Evolutionary conservation across 1,284 basidiomycete species (phyloP).

Genomic region (Leccinum solheimii): DNA sequence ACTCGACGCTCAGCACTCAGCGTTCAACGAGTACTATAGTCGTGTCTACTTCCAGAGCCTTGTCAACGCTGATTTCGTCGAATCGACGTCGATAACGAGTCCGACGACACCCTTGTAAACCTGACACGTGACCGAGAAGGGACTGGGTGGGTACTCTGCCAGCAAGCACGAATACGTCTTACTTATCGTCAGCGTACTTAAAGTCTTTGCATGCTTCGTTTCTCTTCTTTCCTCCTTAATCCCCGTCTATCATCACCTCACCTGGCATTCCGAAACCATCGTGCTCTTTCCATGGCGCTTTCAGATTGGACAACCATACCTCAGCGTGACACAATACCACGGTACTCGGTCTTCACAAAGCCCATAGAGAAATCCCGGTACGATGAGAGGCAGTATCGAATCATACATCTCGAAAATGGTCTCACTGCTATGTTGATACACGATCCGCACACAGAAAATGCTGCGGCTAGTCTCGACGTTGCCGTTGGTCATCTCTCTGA

Average conservation of each 20-base stretch:
- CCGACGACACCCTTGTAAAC: neutral
- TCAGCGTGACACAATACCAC: slow-evolving; percentile 32
- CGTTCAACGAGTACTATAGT: too few species aligned
- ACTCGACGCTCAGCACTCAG: neutral
- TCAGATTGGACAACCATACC: slow-evolving; percentile 25
- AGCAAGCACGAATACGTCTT: neutral
- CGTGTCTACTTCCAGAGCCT: neutral
- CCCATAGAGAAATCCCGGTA: slow-evolving; percentile 75
- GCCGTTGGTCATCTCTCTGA: slow-evolving; percentile 94
- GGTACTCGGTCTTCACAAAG: slow-evolving; percentile 60
- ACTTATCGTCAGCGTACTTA: neutral
- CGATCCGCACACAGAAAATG: slow-evolving; percentile 90
- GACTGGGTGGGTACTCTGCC: slow-evolving; percentile 24
- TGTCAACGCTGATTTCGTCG: neutral
- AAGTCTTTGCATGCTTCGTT: slow-evolving; percentile 10
- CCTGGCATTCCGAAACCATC: slow-evolving; percentile 1
- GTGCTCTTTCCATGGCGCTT: slow-evolving; percentile 25
- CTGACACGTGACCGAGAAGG: slow-evolving; percentile 22
- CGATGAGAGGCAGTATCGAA: slow-evolving; percentile 77
- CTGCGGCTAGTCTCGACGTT: slow-evolving; percentile 93
- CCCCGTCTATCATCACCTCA: neutral
- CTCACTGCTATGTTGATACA: slow-evolving; percentile 86
- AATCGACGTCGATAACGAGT: neutral
- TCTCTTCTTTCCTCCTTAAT: slow-evolving; percentile 14
- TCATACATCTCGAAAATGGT: slow-evolving; percentile 86